These are phyloP conservation scores for Rhizopus microsporus DNA, from an alignment of 371 early-diverging fungal genomes.

Conservation along the genomic window DNA sequence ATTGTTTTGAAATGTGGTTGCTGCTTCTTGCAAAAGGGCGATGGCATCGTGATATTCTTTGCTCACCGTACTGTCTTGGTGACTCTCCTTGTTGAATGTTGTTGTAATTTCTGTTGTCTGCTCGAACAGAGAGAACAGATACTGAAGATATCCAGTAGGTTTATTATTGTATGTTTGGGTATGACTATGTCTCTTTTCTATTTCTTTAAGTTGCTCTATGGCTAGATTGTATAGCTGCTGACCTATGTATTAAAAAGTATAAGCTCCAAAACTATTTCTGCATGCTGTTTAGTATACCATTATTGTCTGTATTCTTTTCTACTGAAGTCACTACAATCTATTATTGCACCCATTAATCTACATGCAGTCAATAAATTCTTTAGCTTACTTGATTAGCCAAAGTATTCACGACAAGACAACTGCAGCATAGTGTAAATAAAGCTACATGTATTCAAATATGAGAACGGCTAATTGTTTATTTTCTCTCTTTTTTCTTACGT, in stretches of 20 bases:
- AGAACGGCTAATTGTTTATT: neutral
- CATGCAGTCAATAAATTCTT: neutral
- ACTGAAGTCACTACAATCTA: conserved; percentile 13
- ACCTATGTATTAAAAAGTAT: conserved; percentile 15
- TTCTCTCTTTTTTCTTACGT: conserved; percentile 1
- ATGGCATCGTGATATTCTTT: conserved; percentile 9
- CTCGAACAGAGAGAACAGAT: conserved; percentile 4
- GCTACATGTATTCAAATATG: neutral
- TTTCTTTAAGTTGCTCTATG: conserved; percentile 25
- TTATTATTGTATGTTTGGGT: neutral
- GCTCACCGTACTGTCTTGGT: conserved; percentile 5
- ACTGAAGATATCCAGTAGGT: conserved; percentile 5
- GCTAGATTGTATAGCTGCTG: conserved; percentile 35
- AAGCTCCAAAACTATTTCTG: neutral
- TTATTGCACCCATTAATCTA: too few relatives aligned
- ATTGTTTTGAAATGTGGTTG: conserved; percentile 29
- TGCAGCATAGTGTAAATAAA: conserved; percentile 13
- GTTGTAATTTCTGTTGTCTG: conserved; percentile 5
- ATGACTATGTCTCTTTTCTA: conserved; percentile 15
- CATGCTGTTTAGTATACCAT: conserved; percentile 10
- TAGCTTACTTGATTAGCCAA: conserved; percentile 8
- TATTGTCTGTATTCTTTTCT: conserved; percentile 10
- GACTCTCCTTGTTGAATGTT: conserved; percentile 6
- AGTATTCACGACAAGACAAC: conserved; percentile 8
- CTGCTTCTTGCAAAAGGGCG: conserved; percentile 14